These are phyloP conservation scores for Acacia concinna DNA, from an alignment of 331 rosid species.

Conservation along the genomic window DNA sequence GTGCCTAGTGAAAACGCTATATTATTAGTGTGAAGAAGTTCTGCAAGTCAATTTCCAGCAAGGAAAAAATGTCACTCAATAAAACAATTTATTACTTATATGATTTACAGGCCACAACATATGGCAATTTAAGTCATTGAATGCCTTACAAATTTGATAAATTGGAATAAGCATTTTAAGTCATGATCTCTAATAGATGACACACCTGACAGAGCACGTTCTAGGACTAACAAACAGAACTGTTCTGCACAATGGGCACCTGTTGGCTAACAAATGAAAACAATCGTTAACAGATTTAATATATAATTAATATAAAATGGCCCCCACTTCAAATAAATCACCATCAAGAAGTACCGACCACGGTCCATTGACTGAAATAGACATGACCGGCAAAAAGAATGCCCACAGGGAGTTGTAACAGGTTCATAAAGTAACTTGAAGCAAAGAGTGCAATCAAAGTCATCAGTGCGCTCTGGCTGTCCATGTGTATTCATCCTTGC, in stretches of 20 bases:
- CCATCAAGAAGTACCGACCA: constrained; percentile 52
- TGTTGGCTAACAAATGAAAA: constrained; percentile 73
- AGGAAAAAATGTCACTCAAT: neutral
- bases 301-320: constrained; percentile 11
- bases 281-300: constrained; percentile 30
- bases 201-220: constrained; percentile 84
- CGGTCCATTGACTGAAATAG: constrained; percentile 90
- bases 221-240: constrained; percentile 89
- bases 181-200: constrained; percentile 27
- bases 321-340: constrained; percentile 27
- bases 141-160: constrained; percentile 11
- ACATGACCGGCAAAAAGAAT: constrained; percentile 93
- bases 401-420: constrained; percentile 97
- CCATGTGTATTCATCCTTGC: constrained; percentile 45
- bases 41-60: neutral
- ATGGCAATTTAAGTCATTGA: constrained; percentile 17
- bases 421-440: constrained; percentile 85
- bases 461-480: constrained; percentile 75
- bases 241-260: constrained; percentile 97
- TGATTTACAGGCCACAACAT: constrained; percentile 1
- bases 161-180: neutral
- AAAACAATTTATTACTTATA: constrained; percentile 21
- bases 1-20: neutral
- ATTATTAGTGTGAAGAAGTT: neutral
- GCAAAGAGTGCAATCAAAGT: constrained; percentile 91